Evolutionary conservation across 1,139 yeast species (phyloP).

Genomic region (Meyerozyma carpophila): DNA sequence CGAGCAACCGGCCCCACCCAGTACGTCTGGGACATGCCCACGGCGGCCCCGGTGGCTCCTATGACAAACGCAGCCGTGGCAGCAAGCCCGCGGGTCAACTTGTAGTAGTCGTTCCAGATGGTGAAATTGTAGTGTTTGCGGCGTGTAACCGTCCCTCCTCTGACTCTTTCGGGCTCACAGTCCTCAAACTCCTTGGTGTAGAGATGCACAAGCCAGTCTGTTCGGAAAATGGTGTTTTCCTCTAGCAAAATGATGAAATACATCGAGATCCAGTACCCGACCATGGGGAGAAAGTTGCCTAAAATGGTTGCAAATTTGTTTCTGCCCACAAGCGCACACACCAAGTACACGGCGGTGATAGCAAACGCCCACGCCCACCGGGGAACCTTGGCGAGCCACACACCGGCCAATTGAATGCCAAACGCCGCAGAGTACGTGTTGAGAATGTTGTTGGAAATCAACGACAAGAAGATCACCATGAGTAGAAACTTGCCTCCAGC

Average conservation of each 20-base stretch:
- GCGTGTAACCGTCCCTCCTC: slow-evolving; percentile 2
- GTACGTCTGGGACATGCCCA: slow-evolving; percentile 81
- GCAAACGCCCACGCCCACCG: slow-evolving; percentile 74
- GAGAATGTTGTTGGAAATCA: slow-evolving; percentile 74
- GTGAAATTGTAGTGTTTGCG: slow-evolving; percentile 52
- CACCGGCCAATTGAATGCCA: slow-evolving; percentile 68
- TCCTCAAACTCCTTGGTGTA: slow-evolving; percentile 47
- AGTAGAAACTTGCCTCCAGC: slow-evolving; percentile 76
- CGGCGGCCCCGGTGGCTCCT: slow-evolving; percentile 71
- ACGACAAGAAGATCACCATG: slow-evolving; percentile 62
- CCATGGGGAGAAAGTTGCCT: slow-evolving; percentile 89
- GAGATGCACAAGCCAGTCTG: slow-evolving; percentile 40
- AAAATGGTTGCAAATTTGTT: slow-evolving; percentile 69
- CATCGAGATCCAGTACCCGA: slow-evolving; percentile 90
- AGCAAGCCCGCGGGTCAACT: slow-evolving; percentile 60
- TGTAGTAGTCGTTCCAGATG: slow-evolving; percentile 54
- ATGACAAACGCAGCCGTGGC: slow-evolving; percentile 53
- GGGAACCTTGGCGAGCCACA: slow-evolving; percentile 58
- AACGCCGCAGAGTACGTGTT: slow-evolving; percentile 85
- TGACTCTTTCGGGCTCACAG: neutral
- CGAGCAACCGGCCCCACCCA: slow-evolving; percentile 70
- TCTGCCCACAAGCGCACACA: slow-evolving; percentile 72
- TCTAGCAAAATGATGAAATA: slow-evolving; percentile 68
- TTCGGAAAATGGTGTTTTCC: slow-evolving; percentile 71
- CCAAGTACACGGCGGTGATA: slow-evolving; percentile 60